phyloP scores from a whole-genome alignment of 2,329 filamentous ascomycete genomes.

The Claviceps sp. region DNA sequence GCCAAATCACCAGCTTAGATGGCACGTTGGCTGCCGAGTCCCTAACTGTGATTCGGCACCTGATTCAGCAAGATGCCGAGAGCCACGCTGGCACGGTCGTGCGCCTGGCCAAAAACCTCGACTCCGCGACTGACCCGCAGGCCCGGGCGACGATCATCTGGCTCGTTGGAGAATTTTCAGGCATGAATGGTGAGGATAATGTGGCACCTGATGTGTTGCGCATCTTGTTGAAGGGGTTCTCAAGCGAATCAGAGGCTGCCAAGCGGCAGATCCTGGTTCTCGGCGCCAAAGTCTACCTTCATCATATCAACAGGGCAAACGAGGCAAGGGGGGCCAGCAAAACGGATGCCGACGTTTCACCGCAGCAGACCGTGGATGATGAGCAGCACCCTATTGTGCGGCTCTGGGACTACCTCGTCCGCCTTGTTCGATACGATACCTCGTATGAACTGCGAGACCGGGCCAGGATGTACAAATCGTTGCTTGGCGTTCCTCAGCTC shows the following conservation, averaged over 20 bases:
- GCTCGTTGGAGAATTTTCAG: conserved; percentile 90
- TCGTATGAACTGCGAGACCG: conserved; percentile 93
- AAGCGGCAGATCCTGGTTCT: conserved; percentile 87
- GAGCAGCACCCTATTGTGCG: conserved; percentile 52
- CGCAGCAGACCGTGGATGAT: conserved; percentile 12
- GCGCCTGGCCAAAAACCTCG: conserved; percentile 78
- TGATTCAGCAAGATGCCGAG: conserved; percentile 81
- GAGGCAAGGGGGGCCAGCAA: conserved; percentile 24
- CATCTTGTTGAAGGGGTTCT: conserved; percentile 74
- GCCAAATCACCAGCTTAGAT: conserved; percentile 79
- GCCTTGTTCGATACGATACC: conserved; percentile 81
- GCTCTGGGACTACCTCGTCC: conserved; percentile 73
- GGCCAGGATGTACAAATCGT: conserved; percentile 71
- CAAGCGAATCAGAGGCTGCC: conserved; percentile 68
- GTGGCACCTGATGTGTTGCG: conserved; percentile 87
- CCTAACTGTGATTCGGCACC: conserved; percentile 83
- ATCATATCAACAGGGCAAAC: conserved; percentile 59
- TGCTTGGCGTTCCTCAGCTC: conserved; percentile 73
- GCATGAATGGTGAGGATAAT: conserved; percentile 66
- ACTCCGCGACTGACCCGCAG: conserved; percentile 73
- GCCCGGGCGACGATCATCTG: conserved; percentile 92
- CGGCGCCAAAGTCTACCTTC: conserved; percentile 91
- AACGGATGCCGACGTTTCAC: conserved; percentile 16
- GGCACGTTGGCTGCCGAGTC: conserved; percentile 83
- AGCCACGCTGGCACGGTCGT: conserved; percentile 78